These are phyloP conservation scores for Aureobasidium melanogenum DNA, from an alignment of 2,329 filamentous ascomycete genomes.

Conservation along the genomic window DNA sequence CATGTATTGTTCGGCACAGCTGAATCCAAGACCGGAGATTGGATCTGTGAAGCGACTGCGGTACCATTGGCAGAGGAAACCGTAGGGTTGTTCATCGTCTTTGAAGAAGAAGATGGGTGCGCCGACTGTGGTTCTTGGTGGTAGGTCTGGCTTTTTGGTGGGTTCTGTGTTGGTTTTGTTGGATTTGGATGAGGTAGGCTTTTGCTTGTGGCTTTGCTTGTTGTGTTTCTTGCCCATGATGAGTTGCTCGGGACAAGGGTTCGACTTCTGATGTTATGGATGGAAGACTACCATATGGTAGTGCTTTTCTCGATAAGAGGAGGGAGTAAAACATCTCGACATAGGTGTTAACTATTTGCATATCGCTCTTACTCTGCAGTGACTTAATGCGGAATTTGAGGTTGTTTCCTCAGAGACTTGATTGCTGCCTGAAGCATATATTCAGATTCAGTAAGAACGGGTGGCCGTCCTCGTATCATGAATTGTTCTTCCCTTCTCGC, in stretches of 20 bases:
- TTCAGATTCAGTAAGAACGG: no score
- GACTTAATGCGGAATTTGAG: background rate
- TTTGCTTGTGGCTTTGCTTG: background rate
- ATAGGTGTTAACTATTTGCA: no score
- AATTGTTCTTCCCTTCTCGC: no score
- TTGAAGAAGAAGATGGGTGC: constrained; percentile 29
- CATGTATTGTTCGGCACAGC: constrained; percentile 1
- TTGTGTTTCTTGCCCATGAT: background rate
- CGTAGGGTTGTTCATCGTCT: constrained; percentile 36
- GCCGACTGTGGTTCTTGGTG: background rate
- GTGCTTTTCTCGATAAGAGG: no score
- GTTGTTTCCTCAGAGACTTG: background rate
- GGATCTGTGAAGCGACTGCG: background rate
- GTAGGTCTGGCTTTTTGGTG: background rate
- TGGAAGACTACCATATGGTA: no score
- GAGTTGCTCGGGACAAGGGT: no score
- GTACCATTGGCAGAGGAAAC: constrained; percentile 57
- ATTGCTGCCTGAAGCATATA: background rate
- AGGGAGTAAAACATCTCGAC: background rate
- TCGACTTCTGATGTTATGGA: background rate
- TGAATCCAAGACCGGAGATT: background rate
- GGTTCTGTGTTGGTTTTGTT: background rate
- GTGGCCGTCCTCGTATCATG: no score
- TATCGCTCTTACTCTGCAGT: background rate
- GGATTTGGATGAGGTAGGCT: background rate